Base-by-base conservation (phyloP, 805 yeast genomes). In the Yamadazyma laniorum region DNA sequence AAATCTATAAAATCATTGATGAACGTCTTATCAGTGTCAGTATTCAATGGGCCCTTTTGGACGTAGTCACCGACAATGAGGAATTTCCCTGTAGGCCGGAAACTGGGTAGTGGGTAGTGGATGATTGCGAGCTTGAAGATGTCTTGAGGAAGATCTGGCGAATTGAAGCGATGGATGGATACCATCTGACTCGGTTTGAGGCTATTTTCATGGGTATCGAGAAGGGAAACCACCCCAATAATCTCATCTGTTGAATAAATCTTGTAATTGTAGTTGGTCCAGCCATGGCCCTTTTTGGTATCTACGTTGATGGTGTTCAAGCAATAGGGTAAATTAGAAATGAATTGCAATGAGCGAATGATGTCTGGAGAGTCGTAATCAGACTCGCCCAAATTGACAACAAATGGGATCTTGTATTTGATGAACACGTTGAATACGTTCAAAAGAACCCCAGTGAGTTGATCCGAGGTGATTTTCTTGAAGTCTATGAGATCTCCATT, bases 21-120 rank as follows among this genome's bases (percentile, higher is more conserved):
- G 35, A 63, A 50, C 30, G 55, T 49, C n/a, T 29, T 28, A 42
- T 57, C 59, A 4, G 67, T 58, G 5, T 49, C 47, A 7, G 63
- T 47, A n/a, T 50, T 44, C 29, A 68, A 49, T 2, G 54, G 53
- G 33, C 62, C 70, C 43, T 64, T 65, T 35, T 65, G 65, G 39
- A 62, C 57, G 42, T 67, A 68, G 4, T 49, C 29, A 2, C 74
- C 73, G n/a, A 68, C 53, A 30, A 68, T 52, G 41, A 59, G 53
- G 45, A 65, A 65, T 29, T 50, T 54, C 1, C 72, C 73, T 18
- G 23, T 36, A 2, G 74, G 74, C 19, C 74, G 52, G 47, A 57
- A 67, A 49, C 66, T 65, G 3, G 72, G 72, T 11, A 68, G 51
- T 4, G 74, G 73, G 42, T 60, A 58, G 48, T 68, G 73, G 47